These are phyloP conservation scores for Exserohilum rostratum DNA, from an alignment of 2,329 filamentous ascomycete species.

Conservation along the genomic window DNA sequence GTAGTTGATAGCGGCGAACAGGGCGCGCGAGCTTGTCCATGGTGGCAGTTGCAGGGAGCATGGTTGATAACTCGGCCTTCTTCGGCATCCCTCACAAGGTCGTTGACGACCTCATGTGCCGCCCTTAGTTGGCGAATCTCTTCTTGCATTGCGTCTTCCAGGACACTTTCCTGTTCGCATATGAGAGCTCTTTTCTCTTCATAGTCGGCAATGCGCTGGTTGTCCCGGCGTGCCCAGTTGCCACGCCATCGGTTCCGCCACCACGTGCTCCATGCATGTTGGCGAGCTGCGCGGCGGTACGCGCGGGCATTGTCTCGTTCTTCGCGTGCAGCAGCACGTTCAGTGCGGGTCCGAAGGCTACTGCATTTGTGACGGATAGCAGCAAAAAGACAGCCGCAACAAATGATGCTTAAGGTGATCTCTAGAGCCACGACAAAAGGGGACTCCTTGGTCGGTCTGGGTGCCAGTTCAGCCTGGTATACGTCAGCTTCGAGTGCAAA, in stretches of 20 bases:
- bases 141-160: conserved; percentile 52
- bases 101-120: conserved; percentile 60
- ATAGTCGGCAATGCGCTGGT: conserved; percentile 49
- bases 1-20: conserved; percentile 38
- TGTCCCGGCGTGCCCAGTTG: conserved; percentile 39
- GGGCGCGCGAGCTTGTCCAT: conserved; percentile 16
- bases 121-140: conserved; percentile 58
- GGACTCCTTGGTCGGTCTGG: conserved; percentile 29
- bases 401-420: conserved; percentile 52
- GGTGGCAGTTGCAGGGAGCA: conserved; percentile 27
- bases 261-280: conserved; percentile 58
- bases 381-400: conserved; percentile 53
- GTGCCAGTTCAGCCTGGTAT: conserved; percentile 24
- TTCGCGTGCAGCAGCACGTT: conserved; percentile 60
- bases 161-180: conserved; percentile 53
- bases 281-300: conserved; percentile 60
- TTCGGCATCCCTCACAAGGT: conserved; percentile 51
- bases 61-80: conserved; percentile 36
- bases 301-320: conserved; percentile 59
- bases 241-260: conserved; percentile 59
- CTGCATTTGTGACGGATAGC: conserved; percentile 57
- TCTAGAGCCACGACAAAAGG: conserved; percentile 51
- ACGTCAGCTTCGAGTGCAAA: neutral
- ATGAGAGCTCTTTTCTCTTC: conserved; percentile 60
- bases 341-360: conserved; percentile 57